A percentile compares a stretch with the other conserved stretches of the same genome.
These are phyloP conservation scores for Annulohypoxylon moriforme DNA, from an alignment of 495 filamentous ascomycete genomes.

Conservation along the genomic window DNA sequence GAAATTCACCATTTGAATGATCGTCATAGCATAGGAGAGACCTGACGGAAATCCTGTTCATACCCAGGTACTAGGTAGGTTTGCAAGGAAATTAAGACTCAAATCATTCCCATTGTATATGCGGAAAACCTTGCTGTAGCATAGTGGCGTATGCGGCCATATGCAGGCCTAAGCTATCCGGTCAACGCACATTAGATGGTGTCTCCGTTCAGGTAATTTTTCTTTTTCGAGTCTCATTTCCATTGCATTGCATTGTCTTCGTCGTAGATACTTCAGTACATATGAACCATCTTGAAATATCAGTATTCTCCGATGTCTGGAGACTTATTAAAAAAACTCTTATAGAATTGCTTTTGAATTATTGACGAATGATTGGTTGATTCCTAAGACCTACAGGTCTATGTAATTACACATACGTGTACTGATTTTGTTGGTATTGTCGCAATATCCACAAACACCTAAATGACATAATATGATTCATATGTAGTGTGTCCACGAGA, in stretches of 20 bases:
- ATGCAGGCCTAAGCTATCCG: not conserved
- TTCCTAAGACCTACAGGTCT: not conserved
- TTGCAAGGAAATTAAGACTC: not conserved
- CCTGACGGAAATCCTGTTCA: not conserved
- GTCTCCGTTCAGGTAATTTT: not conserved
- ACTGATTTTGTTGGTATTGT: not conserved
- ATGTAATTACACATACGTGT: conserved; percentile 18
- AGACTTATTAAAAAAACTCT: too few species aligned
- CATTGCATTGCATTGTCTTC: too few species aligned
- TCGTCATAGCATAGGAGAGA: not conserved
- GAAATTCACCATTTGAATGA: not conserved
- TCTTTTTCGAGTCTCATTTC: too few species aligned
- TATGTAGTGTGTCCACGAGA: conserved; percentile 32
- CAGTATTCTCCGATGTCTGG: too few species aligned
- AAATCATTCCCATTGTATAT: not conserved
- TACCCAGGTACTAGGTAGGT: not conserved
- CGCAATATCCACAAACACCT: conserved; percentile 13
- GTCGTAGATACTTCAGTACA: too few species aligned
- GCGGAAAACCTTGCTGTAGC: not conserved
- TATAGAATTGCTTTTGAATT: not conserved
- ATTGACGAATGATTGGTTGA: not conserved
- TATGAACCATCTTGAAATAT: too few species aligned
- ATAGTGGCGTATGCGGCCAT: not conserved
- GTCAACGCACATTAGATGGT: not conserved
- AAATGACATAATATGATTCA: conserved; percentile 3